Base-by-base conservation (phyloP, 768 basidiomycete genomes). In the Leccinum truebloodii region DNA sequence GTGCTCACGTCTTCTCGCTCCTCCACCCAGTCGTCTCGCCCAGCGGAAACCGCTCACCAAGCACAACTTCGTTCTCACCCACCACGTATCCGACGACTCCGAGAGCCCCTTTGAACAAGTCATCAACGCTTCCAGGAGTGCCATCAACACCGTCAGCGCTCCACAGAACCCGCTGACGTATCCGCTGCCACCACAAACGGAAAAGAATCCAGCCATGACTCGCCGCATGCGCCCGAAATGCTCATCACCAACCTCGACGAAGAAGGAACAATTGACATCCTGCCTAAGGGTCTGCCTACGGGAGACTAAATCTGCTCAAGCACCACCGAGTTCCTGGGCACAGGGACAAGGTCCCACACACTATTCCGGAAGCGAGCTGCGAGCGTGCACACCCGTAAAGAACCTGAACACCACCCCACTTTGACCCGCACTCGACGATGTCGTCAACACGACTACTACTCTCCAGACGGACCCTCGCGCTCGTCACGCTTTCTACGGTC, bases 51-150 rank as follows among this genome's bases (percentile, higher is more conserved):
- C 86, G 1, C 73, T 83, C 37, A 79, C 84, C 49, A 90, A 88
- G 66, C 74, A 79, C 22, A 55, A 70, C 5, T 87, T 88, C n/a
- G 68, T 49, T 6, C 54, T 80, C 39, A 77, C 77, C 18, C 79
- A 44, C 41, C n/a, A 81, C 58, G 85, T 87, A 26, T 88, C 90
- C 26, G 88, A 88, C 69, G 88, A 88, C 69, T 89, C 89, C 0
- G 89, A 91, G 74, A 91, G 87, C 52, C 89, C 90, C 1, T 79
- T 92, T 51, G 84, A 86, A 35, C 79, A 83, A 2, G 81, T 86
- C 60, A 63, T 86, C 24, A 85, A 86, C 52, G 73, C 80, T 12
- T 84, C 86, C 24, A 80, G 80, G 61, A 79, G 82, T 30, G 81
- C 81, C 9, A 66, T 85, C 9, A 77, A 73, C 8, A 80, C 83